Percentiles rank a stretch among this genome's conserved stretches.
phyloP scores from a whole-genome alignment of 2,329 filamentous ascomycete species.

The Colletotrichum sp. region DNA sequence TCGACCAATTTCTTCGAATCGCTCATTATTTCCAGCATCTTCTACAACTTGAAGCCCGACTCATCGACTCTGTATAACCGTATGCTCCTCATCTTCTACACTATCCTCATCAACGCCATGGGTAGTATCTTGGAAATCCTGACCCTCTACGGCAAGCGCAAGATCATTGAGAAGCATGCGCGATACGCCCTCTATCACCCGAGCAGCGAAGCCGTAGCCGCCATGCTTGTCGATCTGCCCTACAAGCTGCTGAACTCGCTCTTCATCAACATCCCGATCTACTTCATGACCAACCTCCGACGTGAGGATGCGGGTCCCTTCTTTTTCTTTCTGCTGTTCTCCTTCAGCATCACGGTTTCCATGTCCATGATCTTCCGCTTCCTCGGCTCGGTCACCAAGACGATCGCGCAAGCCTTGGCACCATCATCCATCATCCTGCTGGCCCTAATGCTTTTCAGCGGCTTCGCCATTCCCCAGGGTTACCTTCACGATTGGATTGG shows the following conservation, averaged over 20 bases:
- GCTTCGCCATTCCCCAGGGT: conserved; percentile 49
- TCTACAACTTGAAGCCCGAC: conserved; percentile 47
- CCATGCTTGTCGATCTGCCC: conserved; percentile 7
- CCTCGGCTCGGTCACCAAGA: conserved; percentile 53
- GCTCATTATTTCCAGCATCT: conserved; percentile 58
- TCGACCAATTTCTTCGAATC: conserved; percentile 52
- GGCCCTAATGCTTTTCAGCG: conserved; percentile 59
- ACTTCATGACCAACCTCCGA: conserved; percentile 69
- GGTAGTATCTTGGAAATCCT: conserved; percentile 34
- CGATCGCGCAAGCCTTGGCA: conserved; percentile 56
- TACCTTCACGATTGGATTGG: conserved; percentile 45
- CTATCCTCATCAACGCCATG: conserved; percentile 58
- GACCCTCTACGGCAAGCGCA: conserved; percentile 27
- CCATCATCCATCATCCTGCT: conserved; percentile 57
- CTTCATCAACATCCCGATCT: conserved; percentile 65
- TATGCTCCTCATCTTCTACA: conserved; percentile 57
- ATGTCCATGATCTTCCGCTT: conserved; percentile 58
- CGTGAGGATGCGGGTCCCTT: conserved; percentile 55
- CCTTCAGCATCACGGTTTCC: conserved; percentile 49
- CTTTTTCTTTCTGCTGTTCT: conserved; percentile 58
- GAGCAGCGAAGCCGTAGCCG: background rate
- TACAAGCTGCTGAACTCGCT: conserved; percentile 52
- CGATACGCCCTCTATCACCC: conserved; percentile 39
- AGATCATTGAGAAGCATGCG: conserved; percentile 31
- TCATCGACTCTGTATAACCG: conserved; percentile 50